A percentile compares a stretch with the other conserved stretches of the same genome.
Conservation (phyloP, 805 yeast species). For the Zygoascus flipseniorum region DNA sequence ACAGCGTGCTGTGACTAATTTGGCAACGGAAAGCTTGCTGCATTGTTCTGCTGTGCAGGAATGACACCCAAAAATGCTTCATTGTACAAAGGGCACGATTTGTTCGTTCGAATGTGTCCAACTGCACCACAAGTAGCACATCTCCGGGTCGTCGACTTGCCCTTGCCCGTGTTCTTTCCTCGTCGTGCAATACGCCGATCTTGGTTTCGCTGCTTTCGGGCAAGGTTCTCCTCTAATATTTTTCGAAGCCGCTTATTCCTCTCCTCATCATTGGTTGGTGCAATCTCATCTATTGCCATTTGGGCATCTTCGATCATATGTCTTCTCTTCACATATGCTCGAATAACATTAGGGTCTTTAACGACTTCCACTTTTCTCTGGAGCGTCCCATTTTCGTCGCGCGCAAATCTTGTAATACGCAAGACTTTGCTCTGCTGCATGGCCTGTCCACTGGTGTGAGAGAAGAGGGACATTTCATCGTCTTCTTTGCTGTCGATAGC, state of each 20-base stretch:
- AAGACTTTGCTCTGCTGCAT: conserved; percentile 35
- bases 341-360: conserved; percentile 78
- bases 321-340: conserved; percentile 69
- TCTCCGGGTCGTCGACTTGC: conserved; percentile 64
- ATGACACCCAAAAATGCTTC: conserved; percentile 28
- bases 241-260: conserved; percentile 69
- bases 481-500: conserved; percentile 28
- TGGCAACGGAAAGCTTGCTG: not conserved
- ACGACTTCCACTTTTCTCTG: conserved; percentile 74
- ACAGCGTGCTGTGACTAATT: not conserved
- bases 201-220: conserved; percentile 68
- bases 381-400: conserved; percentile 77
- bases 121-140: conserved; percentile 94
- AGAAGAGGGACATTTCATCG: conserved; percentile 27
- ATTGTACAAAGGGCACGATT: conserved; percentile 81
- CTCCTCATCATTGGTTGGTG: conserved; percentile 76
- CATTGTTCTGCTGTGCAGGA: conserved; percentile 10
- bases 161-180: conserved; percentile 68
- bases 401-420: conserved; percentile 66
- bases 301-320: conserved; percentile 56
- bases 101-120: conserved; percentile 91
- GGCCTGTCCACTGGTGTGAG: conserved; percentile 16
- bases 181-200: conserved; percentile 55
- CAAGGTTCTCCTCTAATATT: conserved; percentile 72
- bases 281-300: conserved; percentile 62